Evolutionary conservation across 768 basidiomycete genomes (phyloP).

Genomic region (Boletus fagicola): DNA sequence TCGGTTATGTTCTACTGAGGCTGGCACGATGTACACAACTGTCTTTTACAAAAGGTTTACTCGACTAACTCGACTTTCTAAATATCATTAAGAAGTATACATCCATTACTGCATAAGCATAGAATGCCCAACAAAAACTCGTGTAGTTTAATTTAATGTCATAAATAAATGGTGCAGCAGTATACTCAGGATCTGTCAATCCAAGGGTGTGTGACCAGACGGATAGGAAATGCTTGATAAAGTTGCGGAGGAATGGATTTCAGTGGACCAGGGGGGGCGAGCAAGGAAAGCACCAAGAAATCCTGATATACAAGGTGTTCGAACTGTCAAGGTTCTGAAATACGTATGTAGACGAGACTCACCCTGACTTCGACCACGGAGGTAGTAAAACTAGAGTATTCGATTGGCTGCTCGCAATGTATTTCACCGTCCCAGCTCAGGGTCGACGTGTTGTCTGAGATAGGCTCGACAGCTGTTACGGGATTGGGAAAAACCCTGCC

Average conservation of each 20-base stretch:
- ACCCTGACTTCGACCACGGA: slow-evolving; percentile 52
- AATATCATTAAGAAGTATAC: slow-evolving; percentile 11
- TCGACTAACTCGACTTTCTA: background rate
- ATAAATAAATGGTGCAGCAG: slow-evolving; percentile 16
- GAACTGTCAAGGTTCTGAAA: background rate
- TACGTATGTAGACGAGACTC: slow-evolving; percentile 7
- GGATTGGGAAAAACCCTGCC: slow-evolving; percentile 40
- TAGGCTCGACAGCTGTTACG: slow-evolving; percentile 38
- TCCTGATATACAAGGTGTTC: slow-evolving; percentile 42
- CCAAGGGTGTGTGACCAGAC: slow-evolving; percentile 62
- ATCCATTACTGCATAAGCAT: background rate
- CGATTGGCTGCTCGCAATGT: slow-evolving; percentile 36
- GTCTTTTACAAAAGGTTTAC: background rate
- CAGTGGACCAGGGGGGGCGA: slow-evolving; percentile 37
- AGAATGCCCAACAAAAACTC: background rate
- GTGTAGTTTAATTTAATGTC: slow-evolving; percentile 16
- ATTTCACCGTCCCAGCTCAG: slow-evolving; percentile 67
- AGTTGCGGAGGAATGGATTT: slow-evolving; percentile 36
- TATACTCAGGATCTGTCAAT: slow-evolving; percentile 26
- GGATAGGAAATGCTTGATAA: slow-evolving; percentile 54
- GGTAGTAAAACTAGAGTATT: slow-evolving; percentile 50
- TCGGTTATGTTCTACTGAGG: background rate
- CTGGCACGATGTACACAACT: background rate
- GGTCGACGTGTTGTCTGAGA: slow-evolving; percentile 32
- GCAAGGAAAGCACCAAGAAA: slow-evolving; percentile 51